phyloP scores from a whole-genome alignment of 768 basidiomycete species.

The Trametes meyenii region DNA sequence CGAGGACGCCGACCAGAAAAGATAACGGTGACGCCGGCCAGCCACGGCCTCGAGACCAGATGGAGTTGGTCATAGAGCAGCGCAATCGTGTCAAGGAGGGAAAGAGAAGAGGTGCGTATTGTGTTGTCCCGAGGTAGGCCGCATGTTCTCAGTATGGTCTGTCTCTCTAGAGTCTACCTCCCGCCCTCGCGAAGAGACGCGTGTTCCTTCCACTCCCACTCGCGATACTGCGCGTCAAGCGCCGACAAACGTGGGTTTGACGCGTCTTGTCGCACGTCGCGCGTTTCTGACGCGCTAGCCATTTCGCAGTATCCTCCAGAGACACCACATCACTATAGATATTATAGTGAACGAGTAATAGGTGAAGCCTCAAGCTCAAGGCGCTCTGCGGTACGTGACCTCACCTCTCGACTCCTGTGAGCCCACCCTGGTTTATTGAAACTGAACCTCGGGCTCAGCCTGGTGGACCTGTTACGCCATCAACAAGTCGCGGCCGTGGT shows the following conservation, averaged over 20 bases:
- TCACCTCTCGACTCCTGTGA: not conserved
- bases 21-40: slow-evolving; percentile 59
- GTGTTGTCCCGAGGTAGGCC: slow-evolving; percentile 21
- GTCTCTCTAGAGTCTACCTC: slow-evolving; percentile 26
- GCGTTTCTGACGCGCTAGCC: not conserved
- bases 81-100: slow-evolving; percentile 60
- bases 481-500: slow-evolving; percentile 15
- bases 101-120: slow-evolving; percentile 47
- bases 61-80: slow-evolving; percentile 78
- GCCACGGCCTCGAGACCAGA: slow-evolving; percentile 65
- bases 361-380: slow-evolving; percentile 30
- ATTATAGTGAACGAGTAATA: slow-evolving; percentile 34
- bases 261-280: slow-evolving; percentile 48
- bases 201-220: slow-evolving; percentile 17
- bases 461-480: slow-evolving; percentile 12
- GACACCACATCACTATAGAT: slow-evolving; percentile 34
- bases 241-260: slow-evolving; percentile 35
- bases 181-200: slow-evolving; percentile 28
- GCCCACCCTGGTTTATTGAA: not conserved
- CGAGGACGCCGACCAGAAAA: slow-evolving; percentile 63
- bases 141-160: not conserved
- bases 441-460: slow-evolving; percentile 14
- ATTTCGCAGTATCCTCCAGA: slow-evolving; percentile 22
- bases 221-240: slow-evolving; percentile 15
- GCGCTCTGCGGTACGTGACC: slow-evolving; percentile 18